Base-by-base conservation (phyloP, 345 rosid genomes). In the Euphorbia pulcherrima region DNA sequence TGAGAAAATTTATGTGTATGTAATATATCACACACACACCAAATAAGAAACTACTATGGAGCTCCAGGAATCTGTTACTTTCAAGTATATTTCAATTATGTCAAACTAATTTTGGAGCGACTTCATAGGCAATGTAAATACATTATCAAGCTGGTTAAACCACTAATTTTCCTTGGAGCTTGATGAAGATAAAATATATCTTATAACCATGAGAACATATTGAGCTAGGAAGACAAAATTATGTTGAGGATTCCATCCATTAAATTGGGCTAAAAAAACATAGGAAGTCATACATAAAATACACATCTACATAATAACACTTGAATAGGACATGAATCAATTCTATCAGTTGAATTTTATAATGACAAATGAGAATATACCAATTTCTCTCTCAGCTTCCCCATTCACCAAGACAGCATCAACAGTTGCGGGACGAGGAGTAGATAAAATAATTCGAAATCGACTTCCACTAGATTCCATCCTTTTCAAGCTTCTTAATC, bases 361-460 rank as follows among this genome's bases (percentile, higher is more conserved):
- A 23, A n/a, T 53, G 58, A 53, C 26, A 53, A 53, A 53, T 53
- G 23, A 52, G 26, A 51, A 70, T 64, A 35, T 72, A 81, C 89
- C 79, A 8, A 39, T 70, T 55, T 80, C 79, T 35, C 78, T 69
- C 24, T 73, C 54, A 10, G 72, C 29, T 58, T 41, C 65, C 54
- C 64, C 74, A 70, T 76, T 76, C n/a, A 52, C 55, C 29, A 69
- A 69, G 61, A 71, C 23, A 56, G 68, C 67, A 40, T 72, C 77
- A 18, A 41, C 60, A 0, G 74, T 72, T 39, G 21, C 62, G 40
- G 81, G 74, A 64, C 71, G 75, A 48, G 83, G 75, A 18, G 82
- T 71, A 18, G 77, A 69, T 44, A 84, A 65, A 74, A 86, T 71
- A 26, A 86, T 82, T 54, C 87, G 87, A 51, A 86, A 65, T 69